phyloP scores from a whole-genome alignment of 2,329 filamentous ascomycete genomes.

The Hypoxylon sp. region DNA sequence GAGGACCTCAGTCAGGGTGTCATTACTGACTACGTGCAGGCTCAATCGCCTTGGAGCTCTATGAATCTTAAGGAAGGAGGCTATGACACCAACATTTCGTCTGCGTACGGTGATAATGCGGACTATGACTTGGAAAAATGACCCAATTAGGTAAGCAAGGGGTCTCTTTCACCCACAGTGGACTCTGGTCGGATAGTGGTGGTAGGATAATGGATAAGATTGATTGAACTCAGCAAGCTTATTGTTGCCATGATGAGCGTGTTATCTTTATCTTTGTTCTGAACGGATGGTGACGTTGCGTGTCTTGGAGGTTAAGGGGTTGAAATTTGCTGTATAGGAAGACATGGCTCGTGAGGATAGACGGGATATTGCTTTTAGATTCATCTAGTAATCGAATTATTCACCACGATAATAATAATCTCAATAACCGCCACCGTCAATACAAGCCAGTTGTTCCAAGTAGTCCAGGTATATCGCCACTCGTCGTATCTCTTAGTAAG shows the following conservation, averaged over 20 bases:
- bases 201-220: background rate
- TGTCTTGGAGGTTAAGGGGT: background rate
- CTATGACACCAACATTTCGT: background rate
- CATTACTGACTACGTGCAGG: background rate
- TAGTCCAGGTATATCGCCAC: constrained; percentile 9
- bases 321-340: background rate
- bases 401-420: background rate
- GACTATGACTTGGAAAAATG: background rate
- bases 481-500: background rate
- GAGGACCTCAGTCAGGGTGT: background rate
- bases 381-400: background rate
- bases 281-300: background rate
- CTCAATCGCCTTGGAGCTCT: constrained; percentile 6
- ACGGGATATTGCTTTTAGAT: constrained; percentile 4
- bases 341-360: background rate
- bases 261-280: constrained; percentile 1
- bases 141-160: constrained; percentile 11
- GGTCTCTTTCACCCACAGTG: no score
- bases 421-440: constrained; percentile 8
- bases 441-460: background rate
- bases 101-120: background rate
- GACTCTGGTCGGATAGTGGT: background rate
- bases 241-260: background rate
- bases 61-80: background rate
- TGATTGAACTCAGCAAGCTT: background rate